Percentiles rank a stretch among this genome's conserved stretches.
Conservation (phyloP, 768 basidiomycete species). For the Mycena vitilis region DNA sequence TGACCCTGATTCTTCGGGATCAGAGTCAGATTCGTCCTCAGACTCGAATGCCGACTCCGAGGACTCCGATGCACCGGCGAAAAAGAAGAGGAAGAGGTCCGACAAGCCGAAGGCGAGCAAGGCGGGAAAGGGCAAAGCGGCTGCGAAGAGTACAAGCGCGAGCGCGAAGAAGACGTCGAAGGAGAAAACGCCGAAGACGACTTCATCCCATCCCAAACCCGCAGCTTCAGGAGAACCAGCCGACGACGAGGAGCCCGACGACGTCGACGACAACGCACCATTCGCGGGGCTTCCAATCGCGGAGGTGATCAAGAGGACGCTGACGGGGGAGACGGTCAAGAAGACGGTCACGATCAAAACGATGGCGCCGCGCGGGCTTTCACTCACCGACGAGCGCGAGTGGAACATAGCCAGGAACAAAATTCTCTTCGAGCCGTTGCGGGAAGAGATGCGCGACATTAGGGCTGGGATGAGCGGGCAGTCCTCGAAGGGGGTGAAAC, state of each 20-base stretch:
- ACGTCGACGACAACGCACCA: neutral
- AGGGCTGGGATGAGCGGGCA: neutral
- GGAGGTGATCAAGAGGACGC: neutral
- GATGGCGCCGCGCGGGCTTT: neutral
- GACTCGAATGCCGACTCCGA: neutral
- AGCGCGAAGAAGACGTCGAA: neutral
- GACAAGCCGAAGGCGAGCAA: neutral
- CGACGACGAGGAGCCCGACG: neutral
- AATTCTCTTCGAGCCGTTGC: neutral
- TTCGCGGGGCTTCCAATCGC: neutral
- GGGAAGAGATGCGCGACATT: neutral
- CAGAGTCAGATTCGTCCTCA: neutral
- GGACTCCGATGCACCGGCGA: neutral
- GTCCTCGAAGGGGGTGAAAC: neutral
- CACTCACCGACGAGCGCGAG: neutral
- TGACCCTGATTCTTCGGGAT: neutral
- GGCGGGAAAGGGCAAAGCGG: neutral
- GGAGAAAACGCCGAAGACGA: too few relatives aligned
- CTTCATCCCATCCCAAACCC: too few relatives aligned
- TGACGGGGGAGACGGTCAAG: neutral
- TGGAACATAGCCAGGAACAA: slow-evolving; percentile 3
- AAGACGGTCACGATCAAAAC: neutral
- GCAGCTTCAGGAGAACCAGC: neutral
- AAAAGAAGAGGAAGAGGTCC: neutral
- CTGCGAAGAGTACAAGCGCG: neutral